Evolutionary conservation across 441 rosid genomes (phyloP), one percentile per base, ranked within the genome.

Genomic region (Bruguiera hainesii): DNA sequence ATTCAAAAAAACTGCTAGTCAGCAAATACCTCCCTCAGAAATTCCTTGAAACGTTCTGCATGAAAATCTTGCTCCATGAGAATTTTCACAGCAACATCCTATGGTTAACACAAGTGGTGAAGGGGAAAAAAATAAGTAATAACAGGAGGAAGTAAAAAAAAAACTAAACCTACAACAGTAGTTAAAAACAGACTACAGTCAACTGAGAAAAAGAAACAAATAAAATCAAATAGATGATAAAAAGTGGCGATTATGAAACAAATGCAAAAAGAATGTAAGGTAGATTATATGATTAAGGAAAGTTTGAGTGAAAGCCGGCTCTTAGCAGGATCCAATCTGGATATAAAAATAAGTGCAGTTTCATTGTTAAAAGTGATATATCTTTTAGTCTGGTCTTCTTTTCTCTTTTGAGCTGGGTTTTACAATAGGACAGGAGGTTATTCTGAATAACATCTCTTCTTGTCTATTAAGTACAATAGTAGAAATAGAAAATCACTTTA

Each of bases 71-170:
- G 98, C 78, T 92, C 99, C 97, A 93, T 91, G 79, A 96, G 98
- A 83, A 93, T 90, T 88, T 93, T 96, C 82, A 96, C 99, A 53
- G 99, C 99, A 82, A 96, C 99, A 80, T 96, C 98, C 99, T 93
- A 84, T 26, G 76, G 64, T 74, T 76, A 64, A 71, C 61, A 72
- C 57, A 75, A 5, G 63, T 42, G 31, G 57, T 1, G 20, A 72
- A 25, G 19, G 28, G 53, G 37, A 1, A 1, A 6, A 35, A 15
- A 58, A 16, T 31, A 56, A 50, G 59, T 55, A 28, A 42, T n/a
- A 57, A 64, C 9, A 51, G 15, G 28, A 53, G 26, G 13, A 53
- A 28, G 57, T 11, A 53, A 53, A 53, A 3, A 53, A 53, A 53
- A 20, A 20, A 20, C 20, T 20, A 20, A 20, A 20, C 58, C 15